phyloP scores from a whole-genome alignment of 345 rosid species.

The Boechera divaricarpa region DNA sequence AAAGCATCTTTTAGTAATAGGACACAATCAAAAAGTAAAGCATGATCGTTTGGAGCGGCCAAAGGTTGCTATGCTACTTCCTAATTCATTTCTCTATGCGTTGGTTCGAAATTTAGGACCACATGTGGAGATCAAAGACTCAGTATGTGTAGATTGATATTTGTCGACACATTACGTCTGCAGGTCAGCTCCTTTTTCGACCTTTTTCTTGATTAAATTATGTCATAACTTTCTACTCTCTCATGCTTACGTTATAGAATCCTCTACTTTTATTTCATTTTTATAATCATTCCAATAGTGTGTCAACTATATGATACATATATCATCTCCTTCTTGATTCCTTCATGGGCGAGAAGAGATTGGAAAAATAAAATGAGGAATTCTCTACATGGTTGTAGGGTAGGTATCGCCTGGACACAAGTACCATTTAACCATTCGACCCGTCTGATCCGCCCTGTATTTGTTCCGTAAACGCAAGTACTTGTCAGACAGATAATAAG shows the following conservation, averaged over 20 bases:
- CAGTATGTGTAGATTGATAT: conserved; percentile 31
- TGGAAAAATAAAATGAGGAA: not conserved
- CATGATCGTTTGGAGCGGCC: conserved; percentile 54
- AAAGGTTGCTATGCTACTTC: conserved; percentile 51
- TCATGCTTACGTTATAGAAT: conserved; percentile 41
- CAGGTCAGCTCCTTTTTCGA: conserved; percentile 43
- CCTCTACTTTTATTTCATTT: not conserved
- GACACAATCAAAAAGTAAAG: conserved; percentile 45
- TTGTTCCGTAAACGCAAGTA: too few species aligned
- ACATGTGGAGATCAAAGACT: conserved; percentile 42
- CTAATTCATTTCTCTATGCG: conserved; percentile 28
- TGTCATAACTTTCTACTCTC: conserved; percentile 46
- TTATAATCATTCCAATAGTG: not conserved
- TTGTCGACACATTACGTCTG: conserved; percentile 46
- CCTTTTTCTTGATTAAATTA: conserved; percentile 40
- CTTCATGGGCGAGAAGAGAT: conserved; percentile 33
- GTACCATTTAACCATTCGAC: too few species aligned
- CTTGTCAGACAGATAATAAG: too few species aligned
- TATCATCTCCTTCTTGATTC: conserved; percentile 23
- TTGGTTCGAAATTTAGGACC: conserved; percentile 50
- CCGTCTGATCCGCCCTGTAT: too few species aligned
- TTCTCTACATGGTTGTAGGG: not conserved
- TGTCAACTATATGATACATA: conserved; percentile 18
- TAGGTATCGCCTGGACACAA: too few species aligned
- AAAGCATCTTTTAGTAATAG: conserved; percentile 44